Conservation (phyloP, 192 early-diverging fungal genomes). For the Coemansia sp. region DNA sequence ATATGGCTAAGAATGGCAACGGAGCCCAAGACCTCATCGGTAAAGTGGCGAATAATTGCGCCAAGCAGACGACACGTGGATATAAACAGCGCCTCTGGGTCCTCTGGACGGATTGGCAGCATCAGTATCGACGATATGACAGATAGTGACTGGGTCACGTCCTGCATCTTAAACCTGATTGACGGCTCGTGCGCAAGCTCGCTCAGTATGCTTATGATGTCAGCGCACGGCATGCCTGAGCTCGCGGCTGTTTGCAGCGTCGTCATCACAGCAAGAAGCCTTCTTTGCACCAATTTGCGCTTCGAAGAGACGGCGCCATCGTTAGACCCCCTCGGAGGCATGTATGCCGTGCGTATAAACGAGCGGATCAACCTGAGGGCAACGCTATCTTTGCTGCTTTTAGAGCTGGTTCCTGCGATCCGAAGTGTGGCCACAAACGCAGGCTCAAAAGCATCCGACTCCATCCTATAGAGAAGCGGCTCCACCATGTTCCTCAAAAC, state of each 20-base stretch:
- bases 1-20: slow-evolving; percentile 19
- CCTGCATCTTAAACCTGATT: slow-evolving; percentile 35
- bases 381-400: slow-evolving; percentile 4
- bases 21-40: slow-evolving; percentile 21
- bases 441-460: slow-evolving; percentile 14
- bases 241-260: slow-evolving; percentile 17
- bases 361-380: slow-evolving; percentile 23
- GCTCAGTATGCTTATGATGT: slow-evolving; percentile 15
- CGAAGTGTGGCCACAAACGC: slow-evolving; percentile 12
- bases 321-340: slow-evolving; percentile 9
- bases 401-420: background rate
- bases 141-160: slow-evolving; percentile 26
- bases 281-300: slow-evolving; percentile 33
- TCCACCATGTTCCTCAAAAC: slow-evolving; percentile 20
- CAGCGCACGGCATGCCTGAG: background rate
- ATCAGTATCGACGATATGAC: slow-evolving; percentile 12
- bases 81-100: slow-evolving; percentile 15
- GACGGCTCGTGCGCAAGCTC: slow-evolving; percentile 27
- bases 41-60: slow-evolving; percentile 28
- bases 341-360: slow-evolving; percentile 20
- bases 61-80: slow-evolving; percentile 23
- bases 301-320: background rate
- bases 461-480: slow-evolving; percentile 31
- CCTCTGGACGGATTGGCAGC: slow-evolving; percentile 10
- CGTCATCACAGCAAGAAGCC: slow-evolving; percentile 19